phyloP scores from a whole-genome alignment of 1,284 basidiomycete genomes.

The Cryptococcus sp. region DNA sequence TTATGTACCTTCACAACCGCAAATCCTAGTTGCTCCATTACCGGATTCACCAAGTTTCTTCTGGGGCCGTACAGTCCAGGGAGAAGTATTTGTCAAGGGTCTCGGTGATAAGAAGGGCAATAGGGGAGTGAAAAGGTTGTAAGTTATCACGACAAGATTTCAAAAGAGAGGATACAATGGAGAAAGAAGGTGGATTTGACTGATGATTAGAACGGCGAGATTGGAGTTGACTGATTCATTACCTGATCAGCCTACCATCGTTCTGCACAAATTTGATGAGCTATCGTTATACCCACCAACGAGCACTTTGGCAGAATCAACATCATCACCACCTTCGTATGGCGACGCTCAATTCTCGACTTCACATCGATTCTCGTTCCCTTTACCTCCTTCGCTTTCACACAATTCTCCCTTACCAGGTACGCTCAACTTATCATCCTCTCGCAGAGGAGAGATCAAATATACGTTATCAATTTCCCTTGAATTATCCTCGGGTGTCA shows the following conservation, averaged over 20 bases:
- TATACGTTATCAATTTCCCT: slow-evolving; percentile 31
- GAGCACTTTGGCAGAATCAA: slow-evolving; percentile 1
- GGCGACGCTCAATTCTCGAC: slow-evolving; percentile 20
- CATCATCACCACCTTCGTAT: slow-evolving; percentile 6
- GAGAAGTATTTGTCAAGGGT: slow-evolving; percentile 45
- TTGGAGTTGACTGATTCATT: slow-evolving; percentile 26
- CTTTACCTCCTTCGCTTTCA: slow-evolving; percentile 20
- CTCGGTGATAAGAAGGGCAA: slow-evolving; percentile 27
- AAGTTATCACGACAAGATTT: slow-evolving; percentile 16
- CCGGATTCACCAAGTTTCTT: slow-evolving; percentile 43
- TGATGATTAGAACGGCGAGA: slow-evolving; percentile 20
- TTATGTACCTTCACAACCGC: slow-evolving; percentile 38
- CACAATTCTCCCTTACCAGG: slow-evolving; percentile 23
- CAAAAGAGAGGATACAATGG: too few species aligned
- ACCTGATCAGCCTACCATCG: slow-evolving; percentile 20
- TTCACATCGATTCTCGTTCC: slow-evolving; percentile 35
- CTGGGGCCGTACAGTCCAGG: slow-evolving; percentile 40
- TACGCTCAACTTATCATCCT: slow-evolving; percentile 33
- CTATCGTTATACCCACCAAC: slow-evolving; percentile 28
- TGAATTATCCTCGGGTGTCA: slow-evolving; percentile 17
- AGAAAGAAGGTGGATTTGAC: slow-evolving; percentile 1
- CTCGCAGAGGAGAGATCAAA: slow-evolving; percentile 28
- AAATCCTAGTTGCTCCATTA: slow-evolving; percentile 40
- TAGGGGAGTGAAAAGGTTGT: slow-evolving; percentile 29
- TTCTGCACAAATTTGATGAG: slow-evolving; percentile 16